Evolutionary conservation across 306 rosid species (phyloP), one percentile per base, ranked within the genome.

Genomic region (Malus fusca): DNA sequence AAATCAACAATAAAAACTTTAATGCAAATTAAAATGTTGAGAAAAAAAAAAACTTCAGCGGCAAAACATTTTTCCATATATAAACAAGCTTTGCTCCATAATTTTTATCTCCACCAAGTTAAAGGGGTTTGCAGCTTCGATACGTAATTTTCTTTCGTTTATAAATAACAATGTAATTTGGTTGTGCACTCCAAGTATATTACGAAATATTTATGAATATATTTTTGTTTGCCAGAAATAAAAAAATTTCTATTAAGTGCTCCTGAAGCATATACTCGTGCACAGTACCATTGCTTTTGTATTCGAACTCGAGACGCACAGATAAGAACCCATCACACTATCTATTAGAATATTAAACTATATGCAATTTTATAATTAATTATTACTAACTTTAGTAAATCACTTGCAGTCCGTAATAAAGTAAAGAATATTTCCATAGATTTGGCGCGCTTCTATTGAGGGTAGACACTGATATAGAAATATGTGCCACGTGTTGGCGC

Each of bases 401-500:
- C 35, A 25, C 35, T 60, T 12, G 26, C 28, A 8, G 26, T 56
- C 6, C 25, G 18, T 17, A 9, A 8, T 9, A 42, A 42, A 8
- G 69, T 26, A 33, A 28, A 60, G 30, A 60, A 73, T 73, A 73
- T 17, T 15, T 60, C 59, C n/a, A 31, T 51, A 67, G 65, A 44
- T 71, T 71, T 85, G 60, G 86, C 76, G 83, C 84, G 85, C 73
- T 79, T 69, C 71, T 61, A 69, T 37, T 10, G 71, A 56, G 59
- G 23, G 69, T 40, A 67, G 78, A 77, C 85, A 81, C 61, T 31
- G 77, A 2, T 40, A 14, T 76, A 14, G 76, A 72, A 66, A 51
- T 51, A 10, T 72, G 90, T 76, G 88, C 84, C 87, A 80, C 91
- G 91, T 89, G 94, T 89, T 84, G 76, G 79, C 56, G 67, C 15